Percentiles rank a stretch among this genome's conserved stretches.
These are phyloP conservation scores for Thraustochytrium striatum DNA, from an alignment of 352 stramenopile species.

Conservation along the genomic window DNA sequence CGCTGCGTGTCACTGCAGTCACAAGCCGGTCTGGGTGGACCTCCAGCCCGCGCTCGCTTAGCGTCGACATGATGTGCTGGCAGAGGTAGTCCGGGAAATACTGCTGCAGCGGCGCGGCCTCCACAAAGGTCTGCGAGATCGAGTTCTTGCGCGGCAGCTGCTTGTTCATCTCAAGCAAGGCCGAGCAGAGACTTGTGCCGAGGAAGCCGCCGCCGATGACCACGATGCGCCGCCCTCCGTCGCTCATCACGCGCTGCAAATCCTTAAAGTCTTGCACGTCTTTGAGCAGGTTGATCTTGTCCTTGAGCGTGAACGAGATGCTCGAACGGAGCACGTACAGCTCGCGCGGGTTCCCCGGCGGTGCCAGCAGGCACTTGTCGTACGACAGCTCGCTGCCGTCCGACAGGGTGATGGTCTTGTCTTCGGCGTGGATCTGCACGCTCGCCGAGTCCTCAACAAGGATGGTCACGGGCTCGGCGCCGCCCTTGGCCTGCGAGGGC, in stretches of 20 bases:
- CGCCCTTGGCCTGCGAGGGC: background rate
- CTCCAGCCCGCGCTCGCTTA: slow-evolving; percentile 65
- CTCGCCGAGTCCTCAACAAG: slow-evolving; percentile 16
- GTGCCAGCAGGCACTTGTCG: slow-evolving; percentile 77
- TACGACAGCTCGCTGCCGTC: slow-evolving; percentile 72
- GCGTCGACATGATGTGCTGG: slow-evolving; percentile 62
- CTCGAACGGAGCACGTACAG: slow-evolving; percentile 80
- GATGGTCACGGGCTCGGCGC: background rate
- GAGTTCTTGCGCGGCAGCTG: slow-evolving; percentile 2
- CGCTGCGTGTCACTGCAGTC: slow-evolving; percentile 65
- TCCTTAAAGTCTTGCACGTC: slow-evolving; percentile 72
- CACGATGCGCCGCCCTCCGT: slow-evolving; percentile 64
- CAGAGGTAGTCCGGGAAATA: slow-evolving; percentile 78
- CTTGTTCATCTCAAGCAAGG: slow-evolving; percentile 51
- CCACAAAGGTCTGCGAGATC: slow-evolving; percentile 59
- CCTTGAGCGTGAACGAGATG: slow-evolving; percentile 71
- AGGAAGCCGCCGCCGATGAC: slow-evolving; percentile 82
- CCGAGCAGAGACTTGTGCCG: slow-evolving; percentile 70
- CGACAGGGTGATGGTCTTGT: slow-evolving; percentile 70
- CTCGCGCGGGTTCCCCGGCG: slow-evolving; percentile 68
- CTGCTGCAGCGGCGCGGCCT: slow-evolving; percentile 58
- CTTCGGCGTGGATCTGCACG: slow-evolving; percentile 75
- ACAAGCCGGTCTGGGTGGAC: slow-evolving; percentile 68
- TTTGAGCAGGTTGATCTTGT: slow-evolving; percentile 76
- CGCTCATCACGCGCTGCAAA: slow-evolving; percentile 63